phyloP scores from a whole-genome alignment of 2,329 filamentous ascomycete species.

The Curvularia sp. region DNA sequence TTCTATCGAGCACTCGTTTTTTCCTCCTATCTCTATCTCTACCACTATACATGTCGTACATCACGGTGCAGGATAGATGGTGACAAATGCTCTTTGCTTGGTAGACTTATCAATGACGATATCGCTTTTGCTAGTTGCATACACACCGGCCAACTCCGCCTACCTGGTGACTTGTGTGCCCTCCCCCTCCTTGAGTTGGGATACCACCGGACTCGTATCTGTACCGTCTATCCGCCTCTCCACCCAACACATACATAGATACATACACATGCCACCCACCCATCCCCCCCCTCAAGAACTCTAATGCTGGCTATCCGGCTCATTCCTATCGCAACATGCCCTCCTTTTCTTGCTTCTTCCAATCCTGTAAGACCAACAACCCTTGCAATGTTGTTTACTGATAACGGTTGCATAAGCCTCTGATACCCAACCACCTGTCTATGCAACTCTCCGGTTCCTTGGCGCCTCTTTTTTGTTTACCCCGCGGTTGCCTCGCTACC shows the following conservation, averaged over 20 bases:
- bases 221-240: constrained; percentile 2
- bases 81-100: background rate
- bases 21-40: background rate
- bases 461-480: constrained; percentile 10
- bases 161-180: constrained; percentile 16
- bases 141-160: constrained; percentile 16
- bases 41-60: background rate
- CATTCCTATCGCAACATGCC: constrained; percentile 19
- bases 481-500: constrained; percentile 18
- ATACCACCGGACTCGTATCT: constrained; percentile 20
- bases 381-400: constrained; percentile 15
- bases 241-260: background rate
- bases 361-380: constrained; percentile 3
- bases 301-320: constrained; percentile 7
- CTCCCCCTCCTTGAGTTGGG: constrained; percentile 12
- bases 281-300: background rate
- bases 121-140: constrained; percentile 17
- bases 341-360: background rate
- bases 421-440: constrained; percentile 24
- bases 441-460: constrained; percentile 18
- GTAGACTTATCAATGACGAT: constrained; percentile 18
- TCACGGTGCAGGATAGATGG: constrained; percentile 6
- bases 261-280: constrained; percentile 13
- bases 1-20: background rate
- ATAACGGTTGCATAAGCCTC: constrained; percentile 34